Base-by-base conservation (phyloP, 345 rosid genomes). In the Rhodamnia argentea region DNA sequence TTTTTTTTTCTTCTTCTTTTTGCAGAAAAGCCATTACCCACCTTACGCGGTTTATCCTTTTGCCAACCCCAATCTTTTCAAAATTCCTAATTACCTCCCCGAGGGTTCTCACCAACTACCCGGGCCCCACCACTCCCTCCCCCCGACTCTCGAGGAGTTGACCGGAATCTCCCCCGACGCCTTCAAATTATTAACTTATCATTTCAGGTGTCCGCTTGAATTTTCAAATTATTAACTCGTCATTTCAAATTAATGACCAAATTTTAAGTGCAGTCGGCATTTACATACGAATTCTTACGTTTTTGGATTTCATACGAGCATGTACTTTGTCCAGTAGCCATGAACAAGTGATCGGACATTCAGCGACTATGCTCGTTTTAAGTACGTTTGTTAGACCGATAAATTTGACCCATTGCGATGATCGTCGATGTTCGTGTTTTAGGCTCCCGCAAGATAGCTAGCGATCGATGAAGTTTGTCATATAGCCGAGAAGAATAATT, bases 1-100 rank as follows among this genome's bases (percentile, higher is more conserved):
- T 0, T 4, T 42, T 4, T 9, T 0, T 15, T 13, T 15, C 0
- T 15, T 1, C 2, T 27, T 7, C 11, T 10, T 64, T 32, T 64
- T 64, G 24, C 78, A 16, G 78, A 32, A 70, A 40, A 70, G 24
- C 13, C 78, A 9, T 32, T 10, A 6, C 81, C 47, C 47, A 18
- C 7, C 14, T 70, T 5, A 37, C 26, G 47, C 81, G 81, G 47
- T 11, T 70, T 37, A 9, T 70, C 47, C 81, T 42, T 37, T 37
- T 10, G 47, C 23, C 23, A 3, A 47, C 81, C 76, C 47, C 20
- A 24, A 37, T 70, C 26, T 70, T 70, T 70, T 10, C 81, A 26
- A 11, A 70, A 70, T 37, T 20, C 18, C 0, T 18, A 70, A 32
- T 70, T 70, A 37, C 81, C 13, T 9, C 81, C 81, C 81, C 78